Percentiles rank a stretch among this genome's conserved stretches.
Conservation (phyloP, 2,329 filamentous ascomycete species). For the Magnaporthiopsis rhizophila region DNA sequence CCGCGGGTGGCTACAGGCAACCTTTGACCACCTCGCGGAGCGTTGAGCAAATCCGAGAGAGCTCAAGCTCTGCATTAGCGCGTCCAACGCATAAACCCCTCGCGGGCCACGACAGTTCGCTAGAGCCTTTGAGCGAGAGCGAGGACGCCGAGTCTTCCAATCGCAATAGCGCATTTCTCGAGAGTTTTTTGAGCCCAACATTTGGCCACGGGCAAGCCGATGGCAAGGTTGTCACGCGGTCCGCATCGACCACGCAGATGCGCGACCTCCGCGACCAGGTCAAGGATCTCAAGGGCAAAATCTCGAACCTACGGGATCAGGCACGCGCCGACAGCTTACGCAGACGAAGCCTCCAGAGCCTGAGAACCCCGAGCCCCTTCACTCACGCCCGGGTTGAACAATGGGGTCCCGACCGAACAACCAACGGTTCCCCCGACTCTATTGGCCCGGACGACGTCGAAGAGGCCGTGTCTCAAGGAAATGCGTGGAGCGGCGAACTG, state of each 20-base stretch:
- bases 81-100: conserved; percentile 26
- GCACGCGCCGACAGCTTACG: conserved; percentile 72
- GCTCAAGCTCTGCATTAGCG: conserved; percentile 15
- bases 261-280: conserved; percentile 74
- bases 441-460: conserved; percentile 10
- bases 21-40: conserved; percentile 35
- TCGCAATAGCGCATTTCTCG: conserved; percentile 23
- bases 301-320: conserved; percentile 70
- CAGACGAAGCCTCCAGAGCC: conserved; percentile 65
- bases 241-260: conserved; percentile 65
- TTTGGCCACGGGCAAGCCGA: conserved; percentile 25
- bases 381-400: conserved; percentile 58
- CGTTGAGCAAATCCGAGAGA: conserved; percentile 30
- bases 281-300: conserved; percentile 76
- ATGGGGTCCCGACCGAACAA: conserved; percentile 31
- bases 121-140: conserved; percentile 49
- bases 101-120: conserved; percentile 31
- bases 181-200: conserved; percentile 36
- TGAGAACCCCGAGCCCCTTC: conserved; percentile 71
- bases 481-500: conserved; percentile 23
- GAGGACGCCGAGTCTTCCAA: conserved; percentile 23
- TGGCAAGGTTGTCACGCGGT: conserved; percentile 50
- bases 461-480: conserved; percentile 10
- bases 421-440: conserved; percentile 15
- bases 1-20: conserved; percentile 50